Evolutionary conservation across 106 monocot species (phyloP).

Genomic region (Acorus gramineus): DNA sequence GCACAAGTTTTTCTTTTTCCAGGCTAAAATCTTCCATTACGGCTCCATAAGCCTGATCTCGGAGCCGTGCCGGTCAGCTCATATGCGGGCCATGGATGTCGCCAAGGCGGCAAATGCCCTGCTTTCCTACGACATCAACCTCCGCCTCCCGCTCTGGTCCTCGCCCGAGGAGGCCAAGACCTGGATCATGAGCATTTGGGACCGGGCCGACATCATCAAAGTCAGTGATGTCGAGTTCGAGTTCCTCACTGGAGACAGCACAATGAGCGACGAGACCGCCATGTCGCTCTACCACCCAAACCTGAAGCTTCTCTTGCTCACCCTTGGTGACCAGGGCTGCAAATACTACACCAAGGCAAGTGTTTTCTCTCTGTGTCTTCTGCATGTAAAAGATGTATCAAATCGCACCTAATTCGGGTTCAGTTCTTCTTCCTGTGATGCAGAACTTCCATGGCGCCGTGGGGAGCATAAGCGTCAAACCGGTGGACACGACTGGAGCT

Average conservation of each 20-base stretch:
- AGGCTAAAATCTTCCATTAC: constrained; percentile 67
- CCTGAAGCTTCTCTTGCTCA: constrained; percentile 47
- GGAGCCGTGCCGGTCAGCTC: constrained; percentile 65
- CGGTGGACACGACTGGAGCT: constrained; percentile 86
- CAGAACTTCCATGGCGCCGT: constrained; percentile 82
- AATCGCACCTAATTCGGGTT: neutral
- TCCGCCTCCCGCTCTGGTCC: constrained; percentile 46
- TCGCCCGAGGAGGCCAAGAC: constrained; percentile 30
- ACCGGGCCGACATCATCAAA: constrained; percentile 58
- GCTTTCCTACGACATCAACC: constrained; percentile 53
- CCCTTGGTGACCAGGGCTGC: constrained; percentile 53
- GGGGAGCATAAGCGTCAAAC: constrained; percentile 37
- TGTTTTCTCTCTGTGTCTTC: neutral
- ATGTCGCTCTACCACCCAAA: constrained; percentile 38
- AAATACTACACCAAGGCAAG: constrained; percentile 54
- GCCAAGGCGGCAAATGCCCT: constrained; percentile 47
- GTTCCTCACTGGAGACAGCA: constrained; percentile 38
- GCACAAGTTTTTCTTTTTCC: constrained; percentile 5
- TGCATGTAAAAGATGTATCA: neutral
- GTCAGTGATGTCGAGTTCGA: constrained; percentile 57
- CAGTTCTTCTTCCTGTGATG: neutral
- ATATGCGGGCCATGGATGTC: constrained; percentile 46
- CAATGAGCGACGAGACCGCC: constrained; percentile 36
- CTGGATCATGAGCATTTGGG: constrained; percentile 64
- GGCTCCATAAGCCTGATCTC: constrained; percentile 76